These are phyloP conservation scores for Fusarium lateritium DNA, from an alignment of 2,329 filamentous ascomycete species.

Conservation along the genomic window DNA sequence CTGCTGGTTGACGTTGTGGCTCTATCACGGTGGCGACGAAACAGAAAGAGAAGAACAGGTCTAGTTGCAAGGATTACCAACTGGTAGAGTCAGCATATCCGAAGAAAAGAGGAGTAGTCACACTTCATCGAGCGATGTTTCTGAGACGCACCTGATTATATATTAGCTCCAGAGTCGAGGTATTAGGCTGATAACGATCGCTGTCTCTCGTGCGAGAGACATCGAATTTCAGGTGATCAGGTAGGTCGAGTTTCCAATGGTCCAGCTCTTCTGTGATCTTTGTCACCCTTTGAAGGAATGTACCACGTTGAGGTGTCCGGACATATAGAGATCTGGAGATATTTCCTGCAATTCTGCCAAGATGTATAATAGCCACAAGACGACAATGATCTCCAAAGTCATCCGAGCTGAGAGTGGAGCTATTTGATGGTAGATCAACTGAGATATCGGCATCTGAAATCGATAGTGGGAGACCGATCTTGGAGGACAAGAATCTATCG, in stretches of 20 bases:
- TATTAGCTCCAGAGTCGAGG: neutral
- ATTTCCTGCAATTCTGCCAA: neutral
- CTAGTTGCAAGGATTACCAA: neutral
- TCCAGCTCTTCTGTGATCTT: neutral
- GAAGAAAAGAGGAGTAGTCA: no score
- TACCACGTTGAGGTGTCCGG: neutral
- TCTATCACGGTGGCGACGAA: neutral
- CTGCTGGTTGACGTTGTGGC: neutral
- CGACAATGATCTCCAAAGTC: neutral
- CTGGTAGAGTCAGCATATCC: neutral
- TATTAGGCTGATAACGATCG: neutral
- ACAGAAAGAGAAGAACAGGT: neutral
- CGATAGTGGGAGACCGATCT: neutral
- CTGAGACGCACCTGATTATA: neutral
- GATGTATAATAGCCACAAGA: neutral
- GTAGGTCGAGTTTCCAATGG: neutral
- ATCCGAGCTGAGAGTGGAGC: neutral
- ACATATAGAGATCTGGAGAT: constrained; percentile 2
- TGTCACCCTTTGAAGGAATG: neutral
- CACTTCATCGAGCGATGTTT: no score
- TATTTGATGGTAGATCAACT: neutral
- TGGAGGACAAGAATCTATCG: neutral
- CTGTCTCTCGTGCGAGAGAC: no score
- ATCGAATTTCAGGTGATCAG: neutral
- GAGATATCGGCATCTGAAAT: constrained; percentile 1